These are phyloP conservation scores for Picochlorum sp. DNA, from an alignment of 139 green algal genomes.

Conservation along the genomic window DNA sequence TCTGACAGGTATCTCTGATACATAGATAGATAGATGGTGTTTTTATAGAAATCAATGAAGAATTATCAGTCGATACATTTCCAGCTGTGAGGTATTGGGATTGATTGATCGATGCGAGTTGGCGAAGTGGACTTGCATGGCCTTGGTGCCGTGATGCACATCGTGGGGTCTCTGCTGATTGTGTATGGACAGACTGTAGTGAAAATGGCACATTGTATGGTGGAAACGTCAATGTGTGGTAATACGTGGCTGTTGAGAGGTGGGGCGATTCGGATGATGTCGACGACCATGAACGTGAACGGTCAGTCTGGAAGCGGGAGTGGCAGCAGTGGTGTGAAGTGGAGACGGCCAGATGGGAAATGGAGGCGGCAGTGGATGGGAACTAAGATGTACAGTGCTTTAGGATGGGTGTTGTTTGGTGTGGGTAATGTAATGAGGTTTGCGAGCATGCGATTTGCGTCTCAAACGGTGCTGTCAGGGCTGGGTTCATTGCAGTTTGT, in stretches of 20 bases:
- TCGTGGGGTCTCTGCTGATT: slow-evolving; percentile 30
- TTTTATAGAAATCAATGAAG: too few species aligned
- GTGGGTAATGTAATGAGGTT: slow-evolving; percentile 39
- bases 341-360: slow-evolving; percentile 31
- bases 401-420: slow-evolving; percentile 27
- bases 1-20: too few species aligned
- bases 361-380: slow-evolving; percentile 27
- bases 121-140: neutral
- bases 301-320: neutral
- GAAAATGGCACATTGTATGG: slow-evolving; percentile 30
- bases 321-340: neutral
- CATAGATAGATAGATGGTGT: too few species aligned
- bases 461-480: slow-evolving; percentile 33
- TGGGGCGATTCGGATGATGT: too few species aligned
- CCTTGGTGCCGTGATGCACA: slow-evolving; percentile 28
- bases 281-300: neutral
- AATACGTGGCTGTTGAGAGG: slow-evolving; percentile 13
- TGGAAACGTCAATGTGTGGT: slow-evolving; percentile 16
- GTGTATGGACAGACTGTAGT: slow-evolving; percentile 30
- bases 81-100: neutral
- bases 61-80: too few species aligned
- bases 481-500: slow-evolving; percentile 36
- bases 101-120: slow-evolving; percentile 1
- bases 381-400: slow-evolving; percentile 17
- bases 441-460: slow-evolving; percentile 35